These are phyloP conservation scores for Trichoderma gracile DNA, from an alignment of 2,329 filamentous ascomycete genomes.

Conservation along the genomic window DNA sequence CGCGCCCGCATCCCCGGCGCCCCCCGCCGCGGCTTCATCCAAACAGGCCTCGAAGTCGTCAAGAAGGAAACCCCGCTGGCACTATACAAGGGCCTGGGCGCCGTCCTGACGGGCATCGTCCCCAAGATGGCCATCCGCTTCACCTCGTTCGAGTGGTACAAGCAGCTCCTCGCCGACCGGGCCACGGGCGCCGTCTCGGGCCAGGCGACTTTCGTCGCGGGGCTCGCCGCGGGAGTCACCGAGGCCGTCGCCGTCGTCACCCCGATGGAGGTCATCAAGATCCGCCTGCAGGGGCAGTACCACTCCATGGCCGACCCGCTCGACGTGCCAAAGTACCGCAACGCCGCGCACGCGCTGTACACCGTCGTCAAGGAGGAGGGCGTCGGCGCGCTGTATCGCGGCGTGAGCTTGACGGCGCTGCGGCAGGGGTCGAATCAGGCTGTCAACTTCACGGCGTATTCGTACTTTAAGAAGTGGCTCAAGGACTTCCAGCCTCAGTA, in stretches of 20 bases:
- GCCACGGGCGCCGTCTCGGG: slow-evolving; percentile 68
- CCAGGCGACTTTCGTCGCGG: slow-evolving; percentile 70
- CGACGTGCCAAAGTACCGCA: slow-evolving; percentile 95
- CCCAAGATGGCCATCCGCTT: slow-evolving; percentile 99
- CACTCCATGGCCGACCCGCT: slow-evolving; percentile 97
- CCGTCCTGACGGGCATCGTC: slow-evolving; percentile 92
- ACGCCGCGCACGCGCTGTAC: slow-evolving; percentile 79
- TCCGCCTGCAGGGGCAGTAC: slow-evolving; percentile 95
- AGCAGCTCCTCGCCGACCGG: slow-evolving; percentile 73
- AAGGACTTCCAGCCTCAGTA: slow-evolving; percentile 72
- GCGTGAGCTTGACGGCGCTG: slow-evolving; percentile 88
- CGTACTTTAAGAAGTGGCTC: slow-evolving; percentile 81
- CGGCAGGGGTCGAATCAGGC: slow-evolving; percentile 97
- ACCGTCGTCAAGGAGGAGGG: slow-evolving; percentile 94
- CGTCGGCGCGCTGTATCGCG: slow-evolving; percentile 81
- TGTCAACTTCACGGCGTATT: slow-evolving; percentile 98
- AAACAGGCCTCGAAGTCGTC: slow-evolving; percentile 83
- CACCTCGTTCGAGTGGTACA: slow-evolving; percentile 95
- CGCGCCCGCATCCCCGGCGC: slow-evolving; percentile 79
- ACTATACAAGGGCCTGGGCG: slow-evolving; percentile 97
- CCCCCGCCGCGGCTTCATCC: slow-evolving; percentile 83
- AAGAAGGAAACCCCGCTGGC: slow-evolving; percentile 87
- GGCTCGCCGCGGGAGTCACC: slow-evolving; percentile 88
- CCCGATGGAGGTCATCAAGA: slow-evolving; percentile 99
- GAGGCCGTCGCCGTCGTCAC: slow-evolving; percentile 96